These are phyloP conservation scores for Lactarius tabidus DNA, from an alignment of 768 basidiomycete genomes.

Conservation along the genomic window DNA sequence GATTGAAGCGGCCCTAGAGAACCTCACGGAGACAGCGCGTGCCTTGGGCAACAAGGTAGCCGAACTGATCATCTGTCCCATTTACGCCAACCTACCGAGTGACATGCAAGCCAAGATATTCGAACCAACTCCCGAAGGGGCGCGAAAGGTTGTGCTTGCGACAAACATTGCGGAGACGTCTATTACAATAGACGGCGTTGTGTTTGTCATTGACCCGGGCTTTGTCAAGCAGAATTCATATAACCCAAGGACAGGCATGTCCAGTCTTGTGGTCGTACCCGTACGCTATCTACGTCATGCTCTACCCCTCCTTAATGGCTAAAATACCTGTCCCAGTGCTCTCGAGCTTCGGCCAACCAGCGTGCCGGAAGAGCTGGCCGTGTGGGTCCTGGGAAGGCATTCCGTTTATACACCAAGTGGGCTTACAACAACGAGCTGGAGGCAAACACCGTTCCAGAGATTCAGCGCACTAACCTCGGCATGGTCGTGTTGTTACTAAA, in stretches of 20 bases:
- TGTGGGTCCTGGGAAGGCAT: conserved; percentile 96
- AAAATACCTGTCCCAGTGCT: conserved; percentile 54
- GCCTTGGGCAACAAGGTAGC: conserved; percentile 94
- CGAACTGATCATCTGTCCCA: conserved; percentile 93
- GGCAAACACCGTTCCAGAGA: conserved; percentile 96
- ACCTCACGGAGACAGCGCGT: conserved; percentile 90
- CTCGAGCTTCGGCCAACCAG: conserved; percentile 95
- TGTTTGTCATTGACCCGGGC: conserved; percentile 98
- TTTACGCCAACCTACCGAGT: conserved; percentile 97
- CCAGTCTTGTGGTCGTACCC: conserved; percentile 91
- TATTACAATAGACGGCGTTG: conserved; percentile 98
- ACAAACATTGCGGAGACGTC: conserved; percentile 99
- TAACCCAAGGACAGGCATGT: conserved; percentile 98
- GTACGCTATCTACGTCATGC: conserved; percentile 44
- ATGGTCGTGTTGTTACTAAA: conserved; percentile 95
- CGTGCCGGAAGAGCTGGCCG: conserved; percentile 96
- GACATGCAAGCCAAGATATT: conserved; percentile 99
- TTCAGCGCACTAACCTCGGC: conserved; percentile 96
- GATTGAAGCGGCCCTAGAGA: conserved; percentile 96
- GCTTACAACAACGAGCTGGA: conserved; percentile 94
- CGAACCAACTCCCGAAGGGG: conserved; percentile 95
- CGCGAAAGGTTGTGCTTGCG: conserved; percentile 95
- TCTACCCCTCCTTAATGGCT: neutral
- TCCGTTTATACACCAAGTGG: conserved; percentile 99
- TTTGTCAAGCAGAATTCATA: conserved; percentile 99